Percentiles rank a stretch among this genome's conserved stretches.
Evolutionary conservation across 2,329 filamentous ascomycete genomes (phyloP).

Genomic region (Cercospora nicotianae): DNA sequence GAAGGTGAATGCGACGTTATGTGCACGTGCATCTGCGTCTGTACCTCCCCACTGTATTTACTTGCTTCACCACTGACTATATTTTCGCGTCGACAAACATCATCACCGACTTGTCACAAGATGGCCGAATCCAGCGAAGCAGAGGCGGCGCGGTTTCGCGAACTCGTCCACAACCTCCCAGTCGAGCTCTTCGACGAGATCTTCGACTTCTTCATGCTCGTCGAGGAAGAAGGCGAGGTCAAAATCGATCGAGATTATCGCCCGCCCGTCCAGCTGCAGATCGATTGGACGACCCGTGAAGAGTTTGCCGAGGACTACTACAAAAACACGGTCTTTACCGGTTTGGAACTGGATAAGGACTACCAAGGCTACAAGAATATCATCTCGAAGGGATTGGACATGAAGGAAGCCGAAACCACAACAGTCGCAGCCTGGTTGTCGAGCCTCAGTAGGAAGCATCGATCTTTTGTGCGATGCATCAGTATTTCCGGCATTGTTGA

Average conservation of each 20-base stretch:
- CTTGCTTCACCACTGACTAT: not conserved
- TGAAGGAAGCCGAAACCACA: not conserved
- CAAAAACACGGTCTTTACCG: not conserved
- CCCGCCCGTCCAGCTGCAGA: not conserved
- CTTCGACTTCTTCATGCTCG: not conserved
- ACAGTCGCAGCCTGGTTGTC: not conserved
- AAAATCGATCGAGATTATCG: not conserved
- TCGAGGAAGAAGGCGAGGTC: not conserved
- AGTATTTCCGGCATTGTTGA: not conserved
- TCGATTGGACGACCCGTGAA: not conserved
- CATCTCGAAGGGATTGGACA: not conserved
- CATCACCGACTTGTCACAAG: not conserved
- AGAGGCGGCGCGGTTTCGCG: not conserved
- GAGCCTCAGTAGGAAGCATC: not conserved
- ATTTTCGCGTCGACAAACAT: not conserved
- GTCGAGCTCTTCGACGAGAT: not conserved
- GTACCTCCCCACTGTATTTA: not conserved
- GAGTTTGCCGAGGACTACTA: not conserved
- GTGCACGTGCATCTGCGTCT: not conserved
- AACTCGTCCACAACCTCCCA: not conserved
- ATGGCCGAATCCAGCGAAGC: not conserved
- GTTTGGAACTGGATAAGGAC: not conserved
- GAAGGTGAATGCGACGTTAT: not conserved
- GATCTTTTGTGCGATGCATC: not conserved
- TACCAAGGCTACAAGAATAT: not conserved